A percentile compares a stretch with the other conserved stretches of the same genome.
These are phyloP conservation scores for Phialophora macrospora DNA, from an alignment of 2,329 filamentous ascomycete species.

Conservation along the genomic window DNA sequence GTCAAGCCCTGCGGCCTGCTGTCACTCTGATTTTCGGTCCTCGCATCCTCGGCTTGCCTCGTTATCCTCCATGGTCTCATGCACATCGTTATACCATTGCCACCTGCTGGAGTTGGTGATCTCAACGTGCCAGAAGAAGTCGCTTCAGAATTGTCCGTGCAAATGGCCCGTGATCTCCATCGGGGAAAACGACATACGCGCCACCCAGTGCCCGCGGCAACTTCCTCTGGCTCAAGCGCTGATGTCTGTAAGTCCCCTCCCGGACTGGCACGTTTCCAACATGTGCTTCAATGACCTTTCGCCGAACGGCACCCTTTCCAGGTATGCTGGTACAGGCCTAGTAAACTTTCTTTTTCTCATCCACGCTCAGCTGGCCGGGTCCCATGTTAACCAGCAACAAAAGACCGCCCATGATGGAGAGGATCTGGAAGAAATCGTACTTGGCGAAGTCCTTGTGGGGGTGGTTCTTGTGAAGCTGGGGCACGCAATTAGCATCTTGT, in stretches of 20 bases:
- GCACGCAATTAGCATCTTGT: conserved; percentile 24
- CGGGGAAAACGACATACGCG: background rate
- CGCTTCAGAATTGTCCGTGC: background rate
- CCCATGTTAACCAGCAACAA: conserved; percentile 98
- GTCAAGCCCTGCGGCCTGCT: too few relatives aligned
- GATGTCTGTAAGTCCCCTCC: background rate
- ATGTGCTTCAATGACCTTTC: background rate
- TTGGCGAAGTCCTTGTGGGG: conserved; percentile 99
- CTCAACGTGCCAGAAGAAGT: background rate
- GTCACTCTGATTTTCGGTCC: background rate
- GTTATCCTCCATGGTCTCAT: conserved; percentile 31
- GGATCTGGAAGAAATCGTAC: conserved; percentile 99
- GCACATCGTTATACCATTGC: conserved; percentile 28
- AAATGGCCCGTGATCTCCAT: background rate
- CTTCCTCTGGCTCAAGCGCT: background rate
- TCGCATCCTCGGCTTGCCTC: conserved; percentile 10
- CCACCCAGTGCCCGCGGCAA: background rate
- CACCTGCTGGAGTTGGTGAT: background rate
- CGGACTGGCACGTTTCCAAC: background rate
- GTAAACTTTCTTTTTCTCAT: conserved; percentile 99
- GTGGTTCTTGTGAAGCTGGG: conserved; percentile 90
- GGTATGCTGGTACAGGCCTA: conserved; percentile 47
- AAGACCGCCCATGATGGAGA: conserved; percentile 94
- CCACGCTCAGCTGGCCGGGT: conserved; percentile 94
- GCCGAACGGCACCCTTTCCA: background rate